Evolutionary conservation across 139 green algal genomes (phyloP).

Genomic region (Auxenochlorella pyrenoidosa): DNA sequence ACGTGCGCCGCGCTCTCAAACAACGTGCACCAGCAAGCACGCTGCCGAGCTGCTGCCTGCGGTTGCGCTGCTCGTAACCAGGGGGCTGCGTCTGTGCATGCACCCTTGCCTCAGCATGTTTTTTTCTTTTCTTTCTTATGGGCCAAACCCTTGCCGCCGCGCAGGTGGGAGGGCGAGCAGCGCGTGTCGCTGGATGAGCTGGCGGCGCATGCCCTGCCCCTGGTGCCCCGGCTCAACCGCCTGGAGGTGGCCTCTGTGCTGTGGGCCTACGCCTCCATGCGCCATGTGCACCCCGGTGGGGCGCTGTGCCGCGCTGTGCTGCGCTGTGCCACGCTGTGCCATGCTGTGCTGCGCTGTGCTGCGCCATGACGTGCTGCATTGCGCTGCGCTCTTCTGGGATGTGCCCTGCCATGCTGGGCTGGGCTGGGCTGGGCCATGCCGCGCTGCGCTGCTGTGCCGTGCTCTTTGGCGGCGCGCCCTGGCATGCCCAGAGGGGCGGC

Average conservation of each 20-base stretch:
- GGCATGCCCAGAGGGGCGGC: too few species aligned
- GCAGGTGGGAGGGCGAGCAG: not conserved
- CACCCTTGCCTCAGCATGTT: not conserved
- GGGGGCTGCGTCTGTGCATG: too few species aligned
- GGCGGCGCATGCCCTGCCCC: not conserved
- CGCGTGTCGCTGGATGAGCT: constrained; percentile 15
- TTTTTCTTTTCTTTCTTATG: not conserved
- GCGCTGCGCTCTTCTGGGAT: not conserved
- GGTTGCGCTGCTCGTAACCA: not conserved
- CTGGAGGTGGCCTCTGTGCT: not conserved
- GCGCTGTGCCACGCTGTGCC: not conserved
- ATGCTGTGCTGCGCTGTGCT: too few species aligned
- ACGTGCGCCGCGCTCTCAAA: too few species aligned
- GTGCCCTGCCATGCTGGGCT: not conserved
- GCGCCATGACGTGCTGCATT: too few species aligned
- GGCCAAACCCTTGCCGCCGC: not conserved
- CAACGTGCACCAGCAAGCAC: too few species aligned
- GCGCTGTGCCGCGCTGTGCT: not conserved
- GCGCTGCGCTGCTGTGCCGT: not conserved
- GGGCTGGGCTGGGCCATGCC: too few species aligned
- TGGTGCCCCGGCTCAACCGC: not conserved
- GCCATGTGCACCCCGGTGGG: constrained; percentile 23
- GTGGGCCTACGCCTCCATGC: constrained; percentile 15
- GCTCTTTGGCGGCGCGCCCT: too few species aligned
- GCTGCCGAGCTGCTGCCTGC: not conserved